A percentile compares a stretch with the other conserved stretches of the same genome.
Conservation (phyloP, 2,329 filamentous ascomycete species). For the Herpotrichia juniperi region DNA sequence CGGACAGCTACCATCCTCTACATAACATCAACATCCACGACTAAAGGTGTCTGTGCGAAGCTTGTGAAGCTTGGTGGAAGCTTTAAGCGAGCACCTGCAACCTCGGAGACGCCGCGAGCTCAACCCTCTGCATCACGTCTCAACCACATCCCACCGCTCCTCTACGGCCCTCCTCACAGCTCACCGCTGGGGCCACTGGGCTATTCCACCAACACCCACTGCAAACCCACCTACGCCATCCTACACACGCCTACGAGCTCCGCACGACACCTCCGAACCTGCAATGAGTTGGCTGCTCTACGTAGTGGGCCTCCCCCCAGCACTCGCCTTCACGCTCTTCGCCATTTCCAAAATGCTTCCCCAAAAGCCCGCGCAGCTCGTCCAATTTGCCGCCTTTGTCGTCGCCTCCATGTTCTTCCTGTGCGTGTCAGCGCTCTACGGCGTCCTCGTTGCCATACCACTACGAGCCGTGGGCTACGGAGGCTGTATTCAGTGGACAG, state of each 20-base stretch:
- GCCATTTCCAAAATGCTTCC: conserved; percentile 36
- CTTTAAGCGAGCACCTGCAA: conserved; percentile 16
- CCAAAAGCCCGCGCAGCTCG: conserved; percentile 31
- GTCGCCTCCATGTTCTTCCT: conserved; percentile 49
- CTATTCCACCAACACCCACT: neutral
- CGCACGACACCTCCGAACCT: neutral
- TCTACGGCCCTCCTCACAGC: neutral
- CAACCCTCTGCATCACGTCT: conserved; percentile 4
- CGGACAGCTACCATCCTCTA: too few species aligned
- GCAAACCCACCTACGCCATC: neutral
- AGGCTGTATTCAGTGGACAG: conserved; percentile 84
- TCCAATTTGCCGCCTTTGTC: conserved; percentile 71
- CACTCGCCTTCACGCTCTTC: conserved; percentile 37
- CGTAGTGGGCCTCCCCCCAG: conserved; percentile 31
- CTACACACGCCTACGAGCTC: neutral
- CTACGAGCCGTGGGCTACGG: conserved; percentile 75
- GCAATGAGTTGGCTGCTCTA: conserved; percentile 42
- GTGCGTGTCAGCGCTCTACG: conserved; percentile 65
- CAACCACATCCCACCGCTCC: neutral
- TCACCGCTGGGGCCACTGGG: conserved; percentile 1
- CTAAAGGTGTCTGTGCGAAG: neutral
- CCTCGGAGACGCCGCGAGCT: conserved; percentile 24
- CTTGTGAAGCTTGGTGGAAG: neutral
- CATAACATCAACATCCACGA: conserved; percentile 4
- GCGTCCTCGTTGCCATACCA: conserved; percentile 73